Base-by-base conservation (phyloP, 352 stramenopile species). In the Pseudoperonospora humuli region DNA sequence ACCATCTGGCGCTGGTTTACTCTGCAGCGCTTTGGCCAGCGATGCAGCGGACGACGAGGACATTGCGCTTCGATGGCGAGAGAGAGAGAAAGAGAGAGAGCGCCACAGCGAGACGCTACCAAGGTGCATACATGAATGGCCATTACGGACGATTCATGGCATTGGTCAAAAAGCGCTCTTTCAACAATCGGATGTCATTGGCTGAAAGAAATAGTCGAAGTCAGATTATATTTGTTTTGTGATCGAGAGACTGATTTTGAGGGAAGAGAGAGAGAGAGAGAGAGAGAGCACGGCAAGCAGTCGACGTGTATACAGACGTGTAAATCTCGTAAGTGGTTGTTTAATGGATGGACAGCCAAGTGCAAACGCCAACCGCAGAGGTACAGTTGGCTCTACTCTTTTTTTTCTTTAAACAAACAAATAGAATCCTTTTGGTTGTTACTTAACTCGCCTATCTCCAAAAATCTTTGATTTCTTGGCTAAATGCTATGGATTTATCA, bases 11-110 rank as follows among this genome's bases (percentile, higher is more conserved):
- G 70, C 67, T 9, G 57, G 49, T 50, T 89, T 86, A 40, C 49
- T 54, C 52, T 87, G 73, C 48, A 91, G 54, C 40, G 53, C 64
- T 51, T 83, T 65, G 24, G 78, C 78, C 40, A 80, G 50, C 28
- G 70, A 56, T 20, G 75, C 67, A 31, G 62, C 66, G 39, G 69
- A 68, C 7, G 64, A 65, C 20, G 69, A 72, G 7, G 58, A 67
- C 57, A 75, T 72, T n/a, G n/a, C n/a, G n/a, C n/a, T n/a, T n/a
- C n/a, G 13, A 39, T n/a, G 26, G 28, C 48, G 25, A 14, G 35
- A 24, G 6, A 44, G 39, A 24, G 6, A 44, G 39, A 45, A n/a
- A n/a, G 7, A 26, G 23, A 27, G 9, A 20, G 20, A 17, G 14
- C 24, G 31, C 15, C 14, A 47, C 28, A 20, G 39, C 18, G 7